Evolutionary conservation across 2,329 filamentous ascomycete species (phyloP), one percentile per base, ranked within the genome.

Genomic region (Parastagonospora nodorum): DNA sequence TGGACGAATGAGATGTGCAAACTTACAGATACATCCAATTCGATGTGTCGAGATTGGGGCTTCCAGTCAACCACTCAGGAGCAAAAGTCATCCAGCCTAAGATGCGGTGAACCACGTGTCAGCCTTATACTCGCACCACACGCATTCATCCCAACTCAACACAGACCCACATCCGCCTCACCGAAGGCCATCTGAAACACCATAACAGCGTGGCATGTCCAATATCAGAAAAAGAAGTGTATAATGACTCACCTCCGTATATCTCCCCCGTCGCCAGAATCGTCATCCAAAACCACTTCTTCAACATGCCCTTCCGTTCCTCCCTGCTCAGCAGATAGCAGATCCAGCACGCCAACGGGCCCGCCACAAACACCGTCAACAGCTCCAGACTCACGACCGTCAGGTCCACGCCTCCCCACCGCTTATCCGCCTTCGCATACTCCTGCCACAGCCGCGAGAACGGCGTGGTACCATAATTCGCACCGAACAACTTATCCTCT

Each of bases 11-110:
- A 42, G 24, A 32, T 40, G 31, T 8, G 19, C 19, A 24, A 29
- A 74, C 74, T 75, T 61, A 77, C 66, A 83, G 66, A 63, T 84
- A 87, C 69, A 87, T 83, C 57, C 79, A 82, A 55, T 86, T 84
- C 28, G 77, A 77, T 0, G 80, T 84, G 53, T 84, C 80, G 48
- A 88, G 71, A 60, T 83, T 82, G 12, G 79, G 74, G 40, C 75
- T 82, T 0, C 82, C 84, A 2, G 77, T 82, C 58, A 88, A 67
- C 84, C 84, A 87, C 66, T 88, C 84, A 30, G 84, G 84, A 35
- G 79, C 81, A 68, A 87, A 87, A 0, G 84, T 87, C 83, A 87
- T 86, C 66, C 82, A 86, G 24, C 80, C 75, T 77, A 57, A 41
- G 56, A 48, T 58, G 61, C 59, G 63, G 67, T 67, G 65, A 67